phyloP scores from a whole-genome alignment of 306 rosid species.

The Alnus rubra region DNA sequence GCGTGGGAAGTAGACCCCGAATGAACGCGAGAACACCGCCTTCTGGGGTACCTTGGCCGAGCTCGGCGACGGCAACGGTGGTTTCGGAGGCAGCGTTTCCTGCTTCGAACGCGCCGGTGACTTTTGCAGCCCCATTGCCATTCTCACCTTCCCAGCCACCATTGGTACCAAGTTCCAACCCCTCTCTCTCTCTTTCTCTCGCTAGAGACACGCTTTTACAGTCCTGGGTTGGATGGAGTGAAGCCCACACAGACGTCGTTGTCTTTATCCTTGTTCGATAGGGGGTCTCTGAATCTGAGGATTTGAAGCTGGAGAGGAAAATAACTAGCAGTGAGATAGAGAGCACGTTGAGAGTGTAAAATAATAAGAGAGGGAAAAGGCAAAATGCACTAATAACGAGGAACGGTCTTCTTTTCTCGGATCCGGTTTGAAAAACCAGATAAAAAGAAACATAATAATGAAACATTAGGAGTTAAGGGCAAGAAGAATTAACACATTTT shows the following conservation, averaged over 20 bases:
- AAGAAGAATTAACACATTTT: not conserved
- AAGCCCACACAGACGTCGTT: conserved; percentile 48
- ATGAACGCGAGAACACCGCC: conserved; percentile 76
- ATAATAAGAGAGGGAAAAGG: not conserved
- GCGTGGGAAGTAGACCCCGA: conserved; percentile 90
- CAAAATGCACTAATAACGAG: conserved; percentile 54
- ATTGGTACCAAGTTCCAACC: not conserved
- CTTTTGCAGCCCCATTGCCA: conserved; percentile 84
- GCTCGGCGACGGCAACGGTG: conserved; percentile 51
- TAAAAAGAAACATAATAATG: not conserved
- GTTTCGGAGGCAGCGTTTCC: conserved; percentile 51
- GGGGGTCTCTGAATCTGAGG: not conserved
- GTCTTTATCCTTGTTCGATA: conserved; percentile 22
- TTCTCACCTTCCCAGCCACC: conserved; percentile 90
- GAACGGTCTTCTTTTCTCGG: conserved; percentile 77
- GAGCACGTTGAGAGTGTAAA: conserved; percentile 4
- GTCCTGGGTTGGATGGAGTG: conserved; percentile 7
- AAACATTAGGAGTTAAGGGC: not conserved
- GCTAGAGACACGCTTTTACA: conserved; percentile 26
- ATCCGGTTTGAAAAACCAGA: conserved; percentile 22
- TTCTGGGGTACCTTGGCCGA: conserved; percentile 65
- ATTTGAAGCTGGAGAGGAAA: conserved; percentile 8
- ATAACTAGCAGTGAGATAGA: not conserved
- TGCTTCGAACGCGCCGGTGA: conserved; percentile 52
- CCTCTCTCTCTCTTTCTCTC: not conserved